phyloP scores from a whole-genome alignment of 2,329 filamentous ascomycete genomes.

The Cladosporium colombiae region DNA sequence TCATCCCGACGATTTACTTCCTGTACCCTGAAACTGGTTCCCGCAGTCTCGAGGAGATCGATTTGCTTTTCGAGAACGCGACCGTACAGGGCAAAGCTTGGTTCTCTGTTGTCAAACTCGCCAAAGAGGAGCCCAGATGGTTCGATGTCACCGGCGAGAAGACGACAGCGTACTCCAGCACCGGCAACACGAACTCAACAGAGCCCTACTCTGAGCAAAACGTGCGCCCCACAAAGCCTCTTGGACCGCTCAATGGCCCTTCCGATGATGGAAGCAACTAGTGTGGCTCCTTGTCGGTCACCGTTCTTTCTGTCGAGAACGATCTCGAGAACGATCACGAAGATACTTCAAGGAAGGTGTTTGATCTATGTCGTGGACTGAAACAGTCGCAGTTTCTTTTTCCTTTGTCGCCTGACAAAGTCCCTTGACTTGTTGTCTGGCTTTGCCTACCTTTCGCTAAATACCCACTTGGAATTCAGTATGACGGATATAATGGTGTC shows the following conservation, averaged over 20 bases:
- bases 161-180: conserved; percentile 9
- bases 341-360: neutral
- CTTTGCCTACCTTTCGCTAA: neutral
- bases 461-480: neutral
- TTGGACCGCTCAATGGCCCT: conserved; percentile 5
- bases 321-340: no score
- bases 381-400: neutral
- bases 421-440: neutral
- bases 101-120: conserved; percentile 16
- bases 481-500: neutral
- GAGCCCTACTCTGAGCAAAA: conserved; percentile 5
- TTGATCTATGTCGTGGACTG: neutral
- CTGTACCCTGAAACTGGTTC: conserved; percentile 24
- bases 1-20: conserved; percentile 22
- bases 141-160: conserved; percentile 14
- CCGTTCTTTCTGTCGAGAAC: neutral
- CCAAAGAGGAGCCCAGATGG: conserved; percentile 19
- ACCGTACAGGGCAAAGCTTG: conserved; percentile 9
- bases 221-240: neutral
- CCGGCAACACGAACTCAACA: neutral
- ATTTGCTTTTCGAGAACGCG: conserved; percentile 21
- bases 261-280: neutral
- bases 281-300: neutral
- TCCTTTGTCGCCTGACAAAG: neutral
- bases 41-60: conserved; percentile 21